Percentiles rank a stretch among this genome's conserved stretches.
Evolutionary conservation across 345 rosid genomes (phyloP).

Genomic region (Citrus maxima): DNA sequence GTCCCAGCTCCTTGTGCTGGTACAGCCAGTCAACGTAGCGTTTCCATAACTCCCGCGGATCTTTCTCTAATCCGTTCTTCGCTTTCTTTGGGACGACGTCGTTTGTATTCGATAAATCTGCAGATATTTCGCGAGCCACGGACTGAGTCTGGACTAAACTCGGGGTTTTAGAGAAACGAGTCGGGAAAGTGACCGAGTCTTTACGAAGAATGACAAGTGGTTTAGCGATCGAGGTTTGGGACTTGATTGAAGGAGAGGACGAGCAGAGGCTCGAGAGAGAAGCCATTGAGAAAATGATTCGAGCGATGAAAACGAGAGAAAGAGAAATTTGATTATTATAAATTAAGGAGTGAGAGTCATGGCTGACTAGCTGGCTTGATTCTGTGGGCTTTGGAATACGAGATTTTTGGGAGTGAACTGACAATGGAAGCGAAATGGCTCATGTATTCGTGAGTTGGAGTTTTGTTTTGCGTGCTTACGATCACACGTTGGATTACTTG

Average conservation of each 20-base stretch:
- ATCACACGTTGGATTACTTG: too few relatives aligned
- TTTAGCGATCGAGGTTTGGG: constrained; percentile 16
- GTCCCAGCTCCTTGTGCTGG: constrained; percentile 87
- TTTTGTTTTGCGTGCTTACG: too few relatives aligned
- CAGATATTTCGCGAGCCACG: constrained; percentile 54
- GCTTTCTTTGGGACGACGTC: constrained; percentile 25
- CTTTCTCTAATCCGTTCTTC: constrained; percentile 58
- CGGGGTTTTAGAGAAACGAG: constrained; percentile 24
- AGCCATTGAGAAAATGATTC: constrained; percentile 42
- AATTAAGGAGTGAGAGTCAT: neutral
- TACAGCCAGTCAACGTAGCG: constrained; percentile 92
- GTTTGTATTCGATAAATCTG: constrained; percentile 35
- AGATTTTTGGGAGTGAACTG: neutral
- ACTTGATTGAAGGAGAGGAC: constrained; percentile 42
- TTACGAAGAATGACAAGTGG: constrained; percentile 23
- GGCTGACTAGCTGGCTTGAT: neutral
- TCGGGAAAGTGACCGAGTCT: constrained; percentile 39
- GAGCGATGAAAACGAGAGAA: constrained; percentile 25
- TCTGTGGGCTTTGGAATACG: neutral
- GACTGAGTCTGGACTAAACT: constrained; percentile 29
- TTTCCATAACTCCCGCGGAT: constrained; percentile 61
- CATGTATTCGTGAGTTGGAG: neutral
- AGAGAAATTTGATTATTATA: neutral
- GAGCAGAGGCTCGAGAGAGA: constrained; percentile 47
- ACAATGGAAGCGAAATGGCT: neutral